Percentiles rank a stretch among this genome's conserved stretches.
These are phyloP conservation scores for Aquilaria agallochum DNA, from an alignment of 441 rosid genomes.

Conservation along the genomic window DNA sequence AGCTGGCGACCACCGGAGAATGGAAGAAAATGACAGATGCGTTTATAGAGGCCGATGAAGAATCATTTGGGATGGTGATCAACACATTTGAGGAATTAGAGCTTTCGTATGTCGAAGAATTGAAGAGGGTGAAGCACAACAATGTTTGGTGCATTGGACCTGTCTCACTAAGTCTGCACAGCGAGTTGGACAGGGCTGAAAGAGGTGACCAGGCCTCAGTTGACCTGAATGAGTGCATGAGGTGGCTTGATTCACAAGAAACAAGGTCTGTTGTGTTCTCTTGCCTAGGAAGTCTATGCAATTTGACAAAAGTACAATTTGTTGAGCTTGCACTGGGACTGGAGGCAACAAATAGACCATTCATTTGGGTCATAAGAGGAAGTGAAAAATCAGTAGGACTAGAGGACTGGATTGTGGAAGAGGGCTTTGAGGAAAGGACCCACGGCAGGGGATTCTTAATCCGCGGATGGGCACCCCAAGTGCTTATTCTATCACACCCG, in stretches of 20 bases:
- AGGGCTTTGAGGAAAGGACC: conserved; percentile 31
- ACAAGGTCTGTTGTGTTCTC: conserved; percentile 29
- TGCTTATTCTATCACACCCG: conserved; percentile 37
- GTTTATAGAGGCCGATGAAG: conserved; percentile 14
- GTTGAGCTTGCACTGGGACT: conserved; percentile 34
- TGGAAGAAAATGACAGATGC: conserved; percentile 20
- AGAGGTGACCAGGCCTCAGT: conserved; percentile 23
- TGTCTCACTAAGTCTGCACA: conserved; percentile 27
- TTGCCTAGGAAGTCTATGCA: conserved; percentile 32
- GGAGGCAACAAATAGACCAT: conserved; percentile 27
- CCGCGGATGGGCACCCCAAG: conserved; percentile 51
- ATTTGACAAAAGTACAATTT: conserved; percentile 21
- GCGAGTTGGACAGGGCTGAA: conserved; percentile 18
- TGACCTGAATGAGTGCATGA: conserved; percentile 12
- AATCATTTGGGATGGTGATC: conserved; percentile 27
- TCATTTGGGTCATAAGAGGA: not conserved
- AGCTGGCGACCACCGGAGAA: conserved; percentile 15
- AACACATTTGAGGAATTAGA: conserved; percentile 44
- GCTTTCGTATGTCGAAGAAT: conserved; percentile 20
- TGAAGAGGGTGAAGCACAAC: conserved; percentile 14
- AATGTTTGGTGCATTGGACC: conserved; percentile 33
- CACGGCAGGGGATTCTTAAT: conserved; percentile 38
- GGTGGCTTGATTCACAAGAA: conserved; percentile 29
- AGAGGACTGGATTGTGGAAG: conserved; percentile 31
- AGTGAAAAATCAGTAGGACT: conserved; percentile 20